A percentile compares a stretch with the other conserved stretches of the same genome.
These are phyloP conservation scores for Saxophila tyrrhenica DNA, from an alignment of 495 filamentous ascomycete genomes.

Conservation along the genomic window DNA sequence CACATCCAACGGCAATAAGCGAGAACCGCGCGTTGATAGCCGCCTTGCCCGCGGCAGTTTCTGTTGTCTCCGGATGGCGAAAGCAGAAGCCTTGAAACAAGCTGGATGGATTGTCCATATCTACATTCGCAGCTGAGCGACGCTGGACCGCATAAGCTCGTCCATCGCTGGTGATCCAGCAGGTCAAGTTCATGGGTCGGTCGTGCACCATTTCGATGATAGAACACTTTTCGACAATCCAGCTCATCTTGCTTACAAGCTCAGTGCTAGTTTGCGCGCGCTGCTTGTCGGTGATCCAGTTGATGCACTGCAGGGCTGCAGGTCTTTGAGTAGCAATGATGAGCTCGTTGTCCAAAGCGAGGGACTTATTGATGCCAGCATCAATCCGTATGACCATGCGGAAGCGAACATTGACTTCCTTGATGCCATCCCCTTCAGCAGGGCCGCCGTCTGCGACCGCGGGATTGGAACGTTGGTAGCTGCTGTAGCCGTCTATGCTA, in stretches of 20 bases:
- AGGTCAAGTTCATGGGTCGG: constrained; percentile 88
- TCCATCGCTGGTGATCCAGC: constrained; percentile 87
- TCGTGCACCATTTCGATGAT: constrained; percentile 88
- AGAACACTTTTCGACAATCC: constrained; percentile 58
- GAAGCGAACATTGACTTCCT: constrained; percentile 80
- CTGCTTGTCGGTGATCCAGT: constrained; percentile 74
- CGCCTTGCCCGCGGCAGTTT: constrained; percentile 55
- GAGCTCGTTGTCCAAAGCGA: constrained; percentile 87
- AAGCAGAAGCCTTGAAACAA: constrained; percentile 89
- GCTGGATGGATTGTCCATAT: constrained; percentile 37
- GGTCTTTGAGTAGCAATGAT: constrained; percentile 90
- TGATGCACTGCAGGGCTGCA: constrained; percentile 88
- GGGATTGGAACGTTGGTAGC: constrained; percentile 23
- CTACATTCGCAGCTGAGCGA: constrained; percentile 17
- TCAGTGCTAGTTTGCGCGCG: constrained; percentile 85
- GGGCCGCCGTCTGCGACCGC: constrained; percentile 41
- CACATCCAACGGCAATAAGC: constrained; percentile 75
- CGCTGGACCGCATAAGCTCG: constrained; percentile 88
- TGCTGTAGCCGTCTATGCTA: constrained; percentile 47
- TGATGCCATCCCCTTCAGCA: constrained; percentile 67
- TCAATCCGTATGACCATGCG: constrained; percentile 98
- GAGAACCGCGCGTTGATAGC: constrained; percentile 93
- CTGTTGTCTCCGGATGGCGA: constrained; percentile 53
- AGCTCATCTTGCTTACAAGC: constrained; percentile 73
- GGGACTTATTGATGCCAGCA: constrained; percentile 76